Evolutionary conservation across 2,329 filamentous ascomycete species (phyloP).

Genomic region (Trichoderma asperellum): DNA sequence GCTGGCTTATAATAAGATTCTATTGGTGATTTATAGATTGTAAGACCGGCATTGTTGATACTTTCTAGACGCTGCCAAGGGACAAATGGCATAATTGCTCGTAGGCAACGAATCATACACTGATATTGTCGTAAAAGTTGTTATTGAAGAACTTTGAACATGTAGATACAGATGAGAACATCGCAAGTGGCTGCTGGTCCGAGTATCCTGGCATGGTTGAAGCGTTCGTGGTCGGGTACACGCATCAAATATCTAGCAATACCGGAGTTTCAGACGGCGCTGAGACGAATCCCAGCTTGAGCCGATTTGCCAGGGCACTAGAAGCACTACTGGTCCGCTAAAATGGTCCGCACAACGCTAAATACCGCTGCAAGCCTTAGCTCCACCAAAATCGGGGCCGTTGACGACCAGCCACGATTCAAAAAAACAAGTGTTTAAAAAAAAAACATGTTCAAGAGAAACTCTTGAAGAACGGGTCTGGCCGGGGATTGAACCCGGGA

Average conservation of each 20-base stretch:
- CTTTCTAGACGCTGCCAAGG: background rate
- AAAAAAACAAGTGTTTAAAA: background rate
- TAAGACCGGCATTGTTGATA: background rate
- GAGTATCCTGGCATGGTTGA: background rate
- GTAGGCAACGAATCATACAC: background rate
- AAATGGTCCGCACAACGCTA: no score
- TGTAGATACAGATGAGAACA: background rate
- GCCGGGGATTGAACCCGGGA: constrained; percentile 54
- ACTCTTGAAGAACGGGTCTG: constrained; percentile 41
- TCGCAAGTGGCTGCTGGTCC: background rate
- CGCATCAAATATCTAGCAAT: no score
- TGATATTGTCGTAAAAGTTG: background rate
- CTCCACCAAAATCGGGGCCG: no score
- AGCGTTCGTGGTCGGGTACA: background rate
- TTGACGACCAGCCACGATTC: no score
- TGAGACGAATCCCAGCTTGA: no score
- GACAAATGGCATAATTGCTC: background rate
- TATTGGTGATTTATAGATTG: background rate
- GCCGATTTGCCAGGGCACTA: no score
- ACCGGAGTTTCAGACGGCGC: no score
- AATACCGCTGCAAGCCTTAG: no score
- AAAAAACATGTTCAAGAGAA: background rate
- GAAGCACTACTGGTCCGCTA: no score
- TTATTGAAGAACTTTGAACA: background rate
- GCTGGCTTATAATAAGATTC: background rate